Evolutionary conservation across 2,329 filamentous ascomycete species (phyloP), one percentile per base, ranked within the genome.

Genomic region (Plectosphaerella cucumerina): DNA sequence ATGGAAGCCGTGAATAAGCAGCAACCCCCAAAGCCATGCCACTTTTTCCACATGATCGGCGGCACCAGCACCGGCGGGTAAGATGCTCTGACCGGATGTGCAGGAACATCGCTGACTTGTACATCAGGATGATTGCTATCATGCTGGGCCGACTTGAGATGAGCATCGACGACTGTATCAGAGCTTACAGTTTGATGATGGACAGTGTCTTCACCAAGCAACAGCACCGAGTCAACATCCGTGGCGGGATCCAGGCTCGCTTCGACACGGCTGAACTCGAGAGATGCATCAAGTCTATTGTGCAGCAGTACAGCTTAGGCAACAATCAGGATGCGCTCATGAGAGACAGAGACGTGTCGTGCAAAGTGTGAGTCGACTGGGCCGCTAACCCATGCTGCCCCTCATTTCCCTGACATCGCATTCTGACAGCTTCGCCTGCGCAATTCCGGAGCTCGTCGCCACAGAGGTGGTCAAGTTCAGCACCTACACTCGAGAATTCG

Each of bases 61-160:
- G 61, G 62, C 10, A 65, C 60, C 12, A 62, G 60, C 49, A 65
- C 62, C 9, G 59, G 62, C 42, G 61, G 26, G 26, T 31, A 11
- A 31, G 26, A 3, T 10, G 8, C 4, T 11, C 6, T 31, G 8
- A 3, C 26, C 9, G 12, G 12, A 11, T 31, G 4, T 31, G 3
- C 26, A 3, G 3, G 9, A 11, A 9, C 26, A 31, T 9, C 6
- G 35, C 35, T 37, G 14, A 37, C 35, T 37, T 37, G 5, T 31
- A 3, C 26, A 31, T 15, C 12, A 42, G 59, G 54, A 51, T 73
- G 9, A 70, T 73, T 18, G 69, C 70, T 5, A 63, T 74, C 22
- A 70, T 75, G 65, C 63, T 73, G 12, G 68, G 70, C n/a, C 63
- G 68, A 4, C 59, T 74, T 3, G 53, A 65, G 44, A 70, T 75